phyloP scores from a whole-genome alignment of 2,329 filamentous ascomycete genomes.

The Exophiala bonariae region DNA sequence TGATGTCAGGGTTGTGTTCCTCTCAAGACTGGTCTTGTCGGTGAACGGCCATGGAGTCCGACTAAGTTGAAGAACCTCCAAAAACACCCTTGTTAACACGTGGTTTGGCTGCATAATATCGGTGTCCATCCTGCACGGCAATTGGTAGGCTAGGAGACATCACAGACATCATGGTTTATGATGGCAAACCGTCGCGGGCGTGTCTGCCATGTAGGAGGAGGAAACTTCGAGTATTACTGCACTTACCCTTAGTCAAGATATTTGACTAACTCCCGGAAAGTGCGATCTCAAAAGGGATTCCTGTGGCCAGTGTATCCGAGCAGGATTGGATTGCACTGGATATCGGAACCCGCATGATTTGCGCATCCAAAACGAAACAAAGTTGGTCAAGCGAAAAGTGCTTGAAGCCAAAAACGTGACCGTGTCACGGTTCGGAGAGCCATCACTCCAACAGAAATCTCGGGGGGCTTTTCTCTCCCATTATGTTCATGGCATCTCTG shows the following conservation, averaged over 20 bases:
- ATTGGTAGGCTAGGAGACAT: not conserved
- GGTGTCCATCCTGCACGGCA: too few species aligned
- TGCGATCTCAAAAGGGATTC: slow-evolving; percentile 32
- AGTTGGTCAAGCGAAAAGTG: slow-evolving; percentile 12
- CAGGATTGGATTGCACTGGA: slow-evolving; percentile 32
- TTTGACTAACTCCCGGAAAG: slow-evolving; percentile 19
- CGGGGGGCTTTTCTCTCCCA: slow-evolving; percentile 23
- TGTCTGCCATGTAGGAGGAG: slow-evolving; percentile 26
- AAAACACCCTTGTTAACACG: too few species aligned
- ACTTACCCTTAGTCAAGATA: not conserved
- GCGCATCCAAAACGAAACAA: slow-evolving; percentile 33
- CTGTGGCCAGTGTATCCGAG: slow-evolving; percentile 35
- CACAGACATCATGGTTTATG: slow-evolving; percentile 22
- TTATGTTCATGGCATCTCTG: slow-evolving; percentile 23
- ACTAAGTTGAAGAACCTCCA: too few species aligned
- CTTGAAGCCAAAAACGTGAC: not conserved
- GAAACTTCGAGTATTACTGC: slow-evolving; percentile 22
- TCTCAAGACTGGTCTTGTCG: too few species aligned
- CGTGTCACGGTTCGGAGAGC: not conserved
- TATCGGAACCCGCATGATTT: slow-evolving; percentile 33
- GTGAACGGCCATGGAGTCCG: too few species aligned
- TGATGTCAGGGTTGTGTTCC: too few species aligned
- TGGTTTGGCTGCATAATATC: too few species aligned
- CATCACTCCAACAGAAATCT: slow-evolving; percentile 25
- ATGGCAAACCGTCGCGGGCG: slow-evolving; percentile 24